Conservation (phyloP, 2,329 filamentous ascomycete species). For the Colletotrichum phormii region DNA sequence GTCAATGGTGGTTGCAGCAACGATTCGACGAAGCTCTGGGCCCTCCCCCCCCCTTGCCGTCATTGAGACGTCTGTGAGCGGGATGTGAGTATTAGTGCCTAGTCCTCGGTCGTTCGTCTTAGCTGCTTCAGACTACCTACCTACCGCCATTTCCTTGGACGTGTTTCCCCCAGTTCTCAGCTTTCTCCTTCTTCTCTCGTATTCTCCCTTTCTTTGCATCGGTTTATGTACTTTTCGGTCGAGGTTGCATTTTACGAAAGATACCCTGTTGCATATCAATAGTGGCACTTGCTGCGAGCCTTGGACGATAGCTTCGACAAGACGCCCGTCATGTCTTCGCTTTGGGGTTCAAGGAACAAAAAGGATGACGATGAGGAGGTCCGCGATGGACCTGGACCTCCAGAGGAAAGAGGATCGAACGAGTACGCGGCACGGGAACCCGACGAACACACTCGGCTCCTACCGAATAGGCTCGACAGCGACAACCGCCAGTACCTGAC, state of each 20-base stretch:
- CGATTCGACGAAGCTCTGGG: not conserved
- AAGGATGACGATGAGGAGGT: constrained; percentile 40
- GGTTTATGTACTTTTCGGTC: not conserved
- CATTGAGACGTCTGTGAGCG: constrained; percentile 30
- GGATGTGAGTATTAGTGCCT: constrained; percentile 4
- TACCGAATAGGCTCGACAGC: constrained; percentile 74
- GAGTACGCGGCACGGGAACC: constrained; percentile 41
- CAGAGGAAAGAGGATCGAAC: constrained; percentile 20
- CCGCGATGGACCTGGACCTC: constrained; percentile 43
- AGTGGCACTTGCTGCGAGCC: not conserved
- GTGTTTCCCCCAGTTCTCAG: not conserved
- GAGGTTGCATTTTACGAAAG: not conserved
- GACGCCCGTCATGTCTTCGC: constrained; percentile 19
- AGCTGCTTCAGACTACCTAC: not conserved
- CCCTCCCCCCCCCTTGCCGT: constrained; percentile 19
- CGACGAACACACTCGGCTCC: constrained; percentile 72
- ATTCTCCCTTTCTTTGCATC: not conserved
- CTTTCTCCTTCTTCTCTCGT: not conserved
- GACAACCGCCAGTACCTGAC: constrained; percentile 44
- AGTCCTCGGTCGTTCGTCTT: not conserved
- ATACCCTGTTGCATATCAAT: not conserved
- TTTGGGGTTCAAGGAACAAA: constrained; percentile 33
- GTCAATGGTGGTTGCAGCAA: not conserved
- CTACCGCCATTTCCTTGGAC: not conserved
- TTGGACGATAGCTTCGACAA: not conserved